Base-by-base conservation (phyloP, 768 basidiomycete species). In the Trametes coccinea region DNA sequence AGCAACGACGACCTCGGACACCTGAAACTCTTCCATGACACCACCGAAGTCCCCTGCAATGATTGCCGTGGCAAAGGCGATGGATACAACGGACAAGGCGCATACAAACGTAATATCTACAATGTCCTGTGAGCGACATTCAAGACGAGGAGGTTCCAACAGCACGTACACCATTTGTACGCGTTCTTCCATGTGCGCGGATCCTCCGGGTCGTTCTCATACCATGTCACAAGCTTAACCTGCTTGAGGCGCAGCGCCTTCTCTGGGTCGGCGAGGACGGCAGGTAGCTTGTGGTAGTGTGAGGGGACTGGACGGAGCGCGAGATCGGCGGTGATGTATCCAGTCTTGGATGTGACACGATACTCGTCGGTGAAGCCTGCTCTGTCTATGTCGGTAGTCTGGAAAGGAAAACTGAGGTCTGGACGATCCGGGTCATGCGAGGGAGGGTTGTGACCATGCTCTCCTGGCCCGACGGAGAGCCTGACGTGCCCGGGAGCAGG, bases 171-270 rank as follows among this genome's bases (percentile, higher is more conserved):
- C 77, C 73, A 75, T 53, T 70, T 70, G 65, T 72, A 73, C 50
- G 62, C 27, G 22, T 66, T 59, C 16, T 70, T 69, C 72, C 72
- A 76, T 34, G 76, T 77, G 43, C 75, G 70, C 13, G 78, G 78
- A 67, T 79, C 76, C 60, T 76, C 74, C 1, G 76, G 72, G 50
- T 79, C 79, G 59, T 75, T 67, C 17, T 70, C 72, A 52, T 66
- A 69, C 72, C 72, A 79, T 2, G 72, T 74, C 14, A 79, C 77
- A 44, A 79, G 67, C 53, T 74, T 69, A 56, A 74, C 63, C 39
- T 73, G 65, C 53, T 65, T 67, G 41, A 74, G 64, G 30, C 60
- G 67, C 4, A 70, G 65, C 11, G 72, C 76, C 53, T 77, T 77
- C 54, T 78, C 76, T 0, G 71, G 72, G 27, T 76, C 75, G 2